Conservation (phyloP, 768 basidiomycete species). For the Leccinum variicolor region DNA sequence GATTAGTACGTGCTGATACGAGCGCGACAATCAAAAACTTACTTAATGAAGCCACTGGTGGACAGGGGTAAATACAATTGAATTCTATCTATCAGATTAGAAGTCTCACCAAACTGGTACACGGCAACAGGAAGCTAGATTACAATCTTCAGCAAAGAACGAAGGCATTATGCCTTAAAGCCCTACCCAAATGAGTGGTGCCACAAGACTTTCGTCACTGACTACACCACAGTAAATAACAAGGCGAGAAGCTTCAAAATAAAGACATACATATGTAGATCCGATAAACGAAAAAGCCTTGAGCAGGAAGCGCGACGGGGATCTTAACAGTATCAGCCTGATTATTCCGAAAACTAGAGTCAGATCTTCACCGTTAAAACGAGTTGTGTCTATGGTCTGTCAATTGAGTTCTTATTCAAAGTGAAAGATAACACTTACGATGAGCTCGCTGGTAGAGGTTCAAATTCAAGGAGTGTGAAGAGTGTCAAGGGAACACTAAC, state of each 20-base stretch:
- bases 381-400: conserved; percentile 1
- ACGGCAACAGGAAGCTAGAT: conserved; percentile 1
- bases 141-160: not conserved
- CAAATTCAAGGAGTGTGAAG: not conserved
- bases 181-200: conserved; percentile 6
- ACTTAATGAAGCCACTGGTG: not conserved
- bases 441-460: conserved; percentile 1
- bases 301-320: not conserved
- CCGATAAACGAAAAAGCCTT: conserved; percentile 8
- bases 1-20: not conserved
- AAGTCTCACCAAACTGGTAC: not conserved
- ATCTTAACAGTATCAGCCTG: not conserved
- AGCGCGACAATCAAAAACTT: not conserved
- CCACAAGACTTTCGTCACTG: not conserved
- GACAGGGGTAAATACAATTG: not conserved
- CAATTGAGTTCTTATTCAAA: not conserved
- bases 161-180: no score
- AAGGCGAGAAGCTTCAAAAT: not conserved
- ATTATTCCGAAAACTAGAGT: not conserved
- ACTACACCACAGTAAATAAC: not conserved
- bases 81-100: not conserved
- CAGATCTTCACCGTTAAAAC: not conserved
- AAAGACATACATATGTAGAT: conserved; percentile 4
- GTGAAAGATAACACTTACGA: not conserved
- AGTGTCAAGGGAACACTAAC: not conserved